These are phyloP conservation scores for Eremochloa ophiuroides DNA, from an alignment of 176 grass and related monocot genomes.

Conservation along the genomic window DNA sequence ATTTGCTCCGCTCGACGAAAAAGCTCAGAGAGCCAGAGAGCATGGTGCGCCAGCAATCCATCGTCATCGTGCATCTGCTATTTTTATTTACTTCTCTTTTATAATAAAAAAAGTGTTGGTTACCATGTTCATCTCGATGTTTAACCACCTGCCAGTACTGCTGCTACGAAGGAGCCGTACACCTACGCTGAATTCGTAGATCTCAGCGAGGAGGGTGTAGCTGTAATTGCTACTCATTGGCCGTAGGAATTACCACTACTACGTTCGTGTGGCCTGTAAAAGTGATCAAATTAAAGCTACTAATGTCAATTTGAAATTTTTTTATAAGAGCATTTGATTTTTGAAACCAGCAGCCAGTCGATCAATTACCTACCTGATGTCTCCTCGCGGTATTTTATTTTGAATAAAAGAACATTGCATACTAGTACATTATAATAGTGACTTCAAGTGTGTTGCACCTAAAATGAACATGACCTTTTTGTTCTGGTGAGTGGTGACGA, in stretches of 20 bases:
- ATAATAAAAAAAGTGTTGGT: not conserved
- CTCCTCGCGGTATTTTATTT: not conserved
- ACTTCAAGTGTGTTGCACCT: conserved; percentile 15
- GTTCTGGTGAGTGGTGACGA: not conserved
- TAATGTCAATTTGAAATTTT: not conserved
- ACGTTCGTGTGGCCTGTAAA: too few relatives aligned
- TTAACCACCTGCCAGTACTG: not conserved
- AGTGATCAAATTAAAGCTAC: not conserved
- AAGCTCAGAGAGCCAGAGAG: not conserved
- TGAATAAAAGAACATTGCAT: not conserved
- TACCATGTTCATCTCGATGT: not conserved
- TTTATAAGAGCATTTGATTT: not conserved
- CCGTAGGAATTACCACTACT: too few relatives aligned
- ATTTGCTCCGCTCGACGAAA: not conserved
- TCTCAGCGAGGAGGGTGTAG: not conserved
- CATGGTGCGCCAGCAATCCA: not conserved
- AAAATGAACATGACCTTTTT: not conserved
- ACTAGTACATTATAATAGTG: not conserved
- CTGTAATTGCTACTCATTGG: too few relatives aligned
- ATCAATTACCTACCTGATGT: not conserved
- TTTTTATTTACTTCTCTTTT: too few relatives aligned
- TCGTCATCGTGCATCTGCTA: too few relatives aligned
- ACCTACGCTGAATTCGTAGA: not conserved
- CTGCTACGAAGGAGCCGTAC: not conserved
- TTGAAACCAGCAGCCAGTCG: not conserved